Evolutionary conservation across 2,329 filamentous ascomycete genomes (phyloP), one percentile per base, ranked within the genome.

Genomic region (Hypoxylon rubiginosum): DNA sequence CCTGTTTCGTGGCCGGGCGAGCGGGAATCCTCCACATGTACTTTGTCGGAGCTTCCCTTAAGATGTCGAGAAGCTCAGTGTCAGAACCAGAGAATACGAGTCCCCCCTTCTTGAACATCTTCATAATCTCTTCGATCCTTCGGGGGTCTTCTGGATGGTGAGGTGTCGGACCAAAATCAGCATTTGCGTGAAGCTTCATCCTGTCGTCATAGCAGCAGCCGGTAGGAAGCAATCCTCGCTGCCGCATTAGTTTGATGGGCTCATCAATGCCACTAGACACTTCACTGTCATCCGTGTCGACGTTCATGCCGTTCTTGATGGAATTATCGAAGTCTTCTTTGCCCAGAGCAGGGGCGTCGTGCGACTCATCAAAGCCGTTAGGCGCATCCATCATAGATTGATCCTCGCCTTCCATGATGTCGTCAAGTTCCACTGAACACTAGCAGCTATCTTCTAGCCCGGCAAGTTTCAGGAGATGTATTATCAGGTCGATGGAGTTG

Each of bases 151-250:
- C 96, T 0, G 96, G 96, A 75, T 99, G 96, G 55, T 97, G 91
- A 21, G 95, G 91, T 51, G 90, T 87, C 1, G 86, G 85, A 17
- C 86, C 88, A 75, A 89, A 91, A 76, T 93, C 90, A 15, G 92
- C 90, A 76, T 97, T 97, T 58, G 94, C 92, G 77, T 99, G 96
- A 66, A 97, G 91, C 66, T 96, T 93, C 96, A 99, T 99, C 32
- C 95, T 89, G 62, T 93, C 90, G 81, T 99, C 96, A 77, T 98
- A 99, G 71, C 92, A 95, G 66, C 91, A 89, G 3, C 92, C 92
- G 0, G 92, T 94, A 0, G 91, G 88, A 1, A 92, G 82, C 26
- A 88, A 79, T 1, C 84, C 83, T 39, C 80, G 82, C 61, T 80
- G 80, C 13, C 77, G 77, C 54, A 83, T 79, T 1, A 77, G 72